Base-by-base conservation (phyloP, 164 flowering plant species). In the Santalum album region DNA sequence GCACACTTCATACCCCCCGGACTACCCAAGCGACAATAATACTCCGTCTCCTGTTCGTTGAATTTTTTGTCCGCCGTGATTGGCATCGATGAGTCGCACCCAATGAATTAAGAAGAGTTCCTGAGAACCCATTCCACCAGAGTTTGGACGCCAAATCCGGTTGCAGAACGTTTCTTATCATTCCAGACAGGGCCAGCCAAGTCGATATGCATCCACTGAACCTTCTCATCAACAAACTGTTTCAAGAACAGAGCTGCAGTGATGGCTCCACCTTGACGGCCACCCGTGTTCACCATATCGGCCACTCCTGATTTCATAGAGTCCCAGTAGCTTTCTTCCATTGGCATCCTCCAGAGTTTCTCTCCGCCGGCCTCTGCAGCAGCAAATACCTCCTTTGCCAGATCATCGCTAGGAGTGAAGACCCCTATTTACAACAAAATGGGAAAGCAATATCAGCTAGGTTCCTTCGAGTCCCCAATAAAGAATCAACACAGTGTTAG, bases 271-370 rank as follows among this genome's bases (percentile, higher is more conserved):
- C 96, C 98, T 53, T 61, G 85, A 40, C 95, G 88, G 18, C 78
- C 82, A 19, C 98, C 96, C 6, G 96, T 86, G 71, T 91, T 91
- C 9, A 88, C 86, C 98, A 91, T 91, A 68, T 91, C 98, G 71
- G 98, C 98, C 0, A 91, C 85, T 36, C 95, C 88, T 23, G 98
- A 91, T 65, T 91, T 91, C 98, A 91, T 91, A 12, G 82, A 76
- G 50, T 88, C 96, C 98, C 98, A 91, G 49, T 91, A 91, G 60
- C 95, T 91, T 12, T 91, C 98, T 69, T 91, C 98, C 73, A 91
- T 12, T 16, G 96, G 98, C 84, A 91, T 55, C 71, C 98, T 84
- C 96, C 98, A 91, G 46, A 88, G 62, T 60, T 88, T 91, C 72
- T 91, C 98, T 24, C 98, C 98, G 38, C 73, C 59, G n/a, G 49